Evolutionary conservation across 2,329 filamentous ascomycete genomes (phyloP).

Genomic region (Lachnellula arida): DNA sequence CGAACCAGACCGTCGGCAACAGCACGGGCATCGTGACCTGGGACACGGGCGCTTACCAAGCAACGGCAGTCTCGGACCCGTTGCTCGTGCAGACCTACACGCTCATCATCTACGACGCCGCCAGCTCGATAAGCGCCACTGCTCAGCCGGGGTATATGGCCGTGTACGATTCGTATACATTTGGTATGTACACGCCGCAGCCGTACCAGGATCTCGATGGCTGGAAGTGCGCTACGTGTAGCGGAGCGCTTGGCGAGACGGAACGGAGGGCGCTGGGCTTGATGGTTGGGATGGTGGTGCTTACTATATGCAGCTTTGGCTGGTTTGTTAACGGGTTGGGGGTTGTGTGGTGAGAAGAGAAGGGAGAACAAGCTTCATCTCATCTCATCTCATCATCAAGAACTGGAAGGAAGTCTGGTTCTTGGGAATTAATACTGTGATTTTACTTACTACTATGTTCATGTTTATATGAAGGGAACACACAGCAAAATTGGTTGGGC

Average conservation of each 20-base stretch:
- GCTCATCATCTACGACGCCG: slow-evolving; percentile 57
- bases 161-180: slow-evolving; percentile 44
- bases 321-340: slow-evolving; percentile 54
- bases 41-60: slow-evolving; percentile 51
- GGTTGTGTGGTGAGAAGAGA: slow-evolving; percentile 28
- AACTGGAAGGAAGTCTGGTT: too few relatives aligned
- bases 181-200: slow-evolving; percentile 53
- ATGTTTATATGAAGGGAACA: slow-evolving; percentile 2
- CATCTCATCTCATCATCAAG: too few relatives aligned
- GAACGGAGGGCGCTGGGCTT: slow-evolving; percentile 47
- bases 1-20: slow-evolving; percentile 55
- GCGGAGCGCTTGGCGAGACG: slow-evolving; percentile 43
- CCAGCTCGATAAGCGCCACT: slow-evolving; percentile 44
- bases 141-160: slow-evolving; percentile 53
- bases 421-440: too few relatives aligned
- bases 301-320: slow-evolving; percentile 57
- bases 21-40: slow-evolving; percentile 50
- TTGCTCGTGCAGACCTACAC: slow-evolving; percentile 54
- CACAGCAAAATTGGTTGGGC: not conserved
- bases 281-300: slow-evolving; percentile 48
- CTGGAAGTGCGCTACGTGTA: slow-evolving; percentile 56
- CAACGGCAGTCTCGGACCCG: slow-evolving; percentile 37
- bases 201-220: slow-evolving; percentile 47
- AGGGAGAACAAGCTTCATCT: not conserved
- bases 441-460: not conserved